Evolutionary conservation across 1,139 yeast genomes (phyloP).

Genomic region (Suhomyces anneliseae): DNA sequence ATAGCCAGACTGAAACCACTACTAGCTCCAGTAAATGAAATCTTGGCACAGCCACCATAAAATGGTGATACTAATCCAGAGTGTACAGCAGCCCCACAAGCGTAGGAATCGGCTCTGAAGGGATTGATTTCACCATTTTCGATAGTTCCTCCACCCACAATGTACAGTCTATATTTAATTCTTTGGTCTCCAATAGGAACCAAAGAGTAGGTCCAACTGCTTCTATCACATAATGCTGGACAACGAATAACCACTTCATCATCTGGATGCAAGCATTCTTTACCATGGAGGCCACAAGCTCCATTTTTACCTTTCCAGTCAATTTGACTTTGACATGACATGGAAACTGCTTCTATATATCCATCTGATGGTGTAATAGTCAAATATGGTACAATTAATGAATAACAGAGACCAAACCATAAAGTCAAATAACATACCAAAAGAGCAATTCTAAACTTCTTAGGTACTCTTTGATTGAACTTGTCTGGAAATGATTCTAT

Average conservation of each 20-base stretch:
- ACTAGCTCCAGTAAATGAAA: constrained; percentile 60
- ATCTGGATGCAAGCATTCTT: constrained; percentile 47
- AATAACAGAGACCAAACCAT: constrained; percentile 35
- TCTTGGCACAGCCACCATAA: constrained; percentile 78
- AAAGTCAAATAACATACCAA: constrained; percentile 38
- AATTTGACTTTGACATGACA: constrained; percentile 21
- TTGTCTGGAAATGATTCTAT: constrained; percentile 48
- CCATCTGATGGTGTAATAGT: constrained; percentile 19
- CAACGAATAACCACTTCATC: constrained; percentile 66
- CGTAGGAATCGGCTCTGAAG: constrained; percentile 84
- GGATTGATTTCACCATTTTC: constrained; percentile 39
- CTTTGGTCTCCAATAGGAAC: constrained; percentile 70
- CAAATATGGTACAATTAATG: constrained; percentile 40
- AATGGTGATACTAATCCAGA: constrained; percentile 74
- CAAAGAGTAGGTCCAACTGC: constrained; percentile 76
- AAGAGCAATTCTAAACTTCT: constrained; percentile 24
- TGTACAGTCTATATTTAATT: constrained; percentile 69
- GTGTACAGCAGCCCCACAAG: constrained; percentile 90
- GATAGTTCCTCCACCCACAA: constrained; percentile 61
- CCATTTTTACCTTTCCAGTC: constrained; percentile 75
- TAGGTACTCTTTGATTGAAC: constrained; percentile 31
- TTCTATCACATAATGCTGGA: constrained; percentile 84
- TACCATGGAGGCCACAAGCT: constrained; percentile 73
- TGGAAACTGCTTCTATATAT: constrained; percentile 20
- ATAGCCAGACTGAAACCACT: constrained; percentile 42